Evolutionary conservation across 202 grass and related monocot species (phyloP), one percentile per base, ranked within the genome.

Genomic region (Schoenoplectus triqueter): DNA sequence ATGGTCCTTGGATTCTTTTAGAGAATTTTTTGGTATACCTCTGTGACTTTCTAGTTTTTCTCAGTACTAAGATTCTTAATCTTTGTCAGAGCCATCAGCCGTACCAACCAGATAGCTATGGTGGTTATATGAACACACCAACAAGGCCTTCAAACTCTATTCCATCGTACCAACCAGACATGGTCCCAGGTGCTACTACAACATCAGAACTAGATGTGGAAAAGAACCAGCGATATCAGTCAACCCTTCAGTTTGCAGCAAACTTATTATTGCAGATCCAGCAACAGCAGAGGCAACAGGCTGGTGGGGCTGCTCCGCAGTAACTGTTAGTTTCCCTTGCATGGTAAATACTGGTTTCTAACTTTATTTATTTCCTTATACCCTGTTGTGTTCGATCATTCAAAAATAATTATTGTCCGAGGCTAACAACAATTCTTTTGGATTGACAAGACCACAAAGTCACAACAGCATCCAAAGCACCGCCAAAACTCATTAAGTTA

Each of bases 231-330:
- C 87, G 91, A 64, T 95, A 95, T 76, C 91, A 94, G 55, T 90
- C 96, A 7, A 99, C 96, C 60, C 96, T 99, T 14, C 88, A 96
- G 61, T 91, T 99, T 86, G 96, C 96, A 76, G 93, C 92, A 66
- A 92, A 65, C 61, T 87, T 99, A 82, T 86, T 96, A 46, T 85
- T 87, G 64, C 90, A 91, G 84, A 50, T 99, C 83, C 93, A 95
- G 54, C 88, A 90, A 18, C 83, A 90, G 69, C 86, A 88, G 39
- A 85, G 70, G 69, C 69, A 60, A 44, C 81, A 83, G 70, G 17
- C 75, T 42, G 75, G 75, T 10, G 75, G 75, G 39, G 52, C 54
- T 18, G 21, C 75, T 78, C 52, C 39, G 2, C 54, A 78, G 55
- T 78, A 70, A 83, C 81, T 70, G 5, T 31, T 3, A 67, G 64